Percentiles rank a stretch among this genome's conserved stretches.
These are phyloP conservation scores for Teratosphaeria destructans DNA, from an alignment of 2,329 filamentous ascomycete species.

Conservation along the genomic window DNA sequence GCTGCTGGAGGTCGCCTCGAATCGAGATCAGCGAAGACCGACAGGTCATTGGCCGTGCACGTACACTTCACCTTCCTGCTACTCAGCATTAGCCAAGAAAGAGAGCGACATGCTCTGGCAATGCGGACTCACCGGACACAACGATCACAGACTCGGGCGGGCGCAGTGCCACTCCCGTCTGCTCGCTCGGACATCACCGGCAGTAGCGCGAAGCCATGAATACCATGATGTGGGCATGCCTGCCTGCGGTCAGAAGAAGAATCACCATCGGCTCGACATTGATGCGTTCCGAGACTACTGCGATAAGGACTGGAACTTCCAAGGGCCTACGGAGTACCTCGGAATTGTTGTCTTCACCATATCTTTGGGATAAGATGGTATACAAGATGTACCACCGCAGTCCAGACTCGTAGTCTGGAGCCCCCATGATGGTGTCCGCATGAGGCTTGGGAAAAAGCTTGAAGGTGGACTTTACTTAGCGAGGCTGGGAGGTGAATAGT, in stretches of 20 bases:
- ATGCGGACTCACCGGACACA: neutral
- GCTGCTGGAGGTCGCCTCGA: neutral
- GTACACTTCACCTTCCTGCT: neutral
- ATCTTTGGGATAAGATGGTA: too few species aligned
- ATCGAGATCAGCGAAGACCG: neutral
- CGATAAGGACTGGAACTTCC: too few species aligned
- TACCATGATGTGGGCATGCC: neutral
- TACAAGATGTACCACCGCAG: too few species aligned
- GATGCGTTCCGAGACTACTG: neutral
- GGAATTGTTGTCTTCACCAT: too few species aligned
- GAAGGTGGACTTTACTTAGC: neutral
- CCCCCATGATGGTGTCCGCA: neutral
- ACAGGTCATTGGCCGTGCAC: neutral
- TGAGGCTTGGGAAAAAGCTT: neutral
- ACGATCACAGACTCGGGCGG: neutral
- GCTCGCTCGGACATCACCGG: neutral
- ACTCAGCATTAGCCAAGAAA: neutral
- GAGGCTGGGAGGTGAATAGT: neutral
- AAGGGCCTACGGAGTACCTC: too few species aligned
- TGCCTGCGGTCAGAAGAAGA: neutral
- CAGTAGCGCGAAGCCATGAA: neutral
- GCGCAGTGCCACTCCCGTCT: neutral
- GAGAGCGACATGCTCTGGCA: neutral
- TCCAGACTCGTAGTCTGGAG: too few species aligned
- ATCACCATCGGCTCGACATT: neutral